Evolutionary conservation across 352 stramenopile genomes (phyloP).

Genomic region (Detonula confervacea): DNA sequence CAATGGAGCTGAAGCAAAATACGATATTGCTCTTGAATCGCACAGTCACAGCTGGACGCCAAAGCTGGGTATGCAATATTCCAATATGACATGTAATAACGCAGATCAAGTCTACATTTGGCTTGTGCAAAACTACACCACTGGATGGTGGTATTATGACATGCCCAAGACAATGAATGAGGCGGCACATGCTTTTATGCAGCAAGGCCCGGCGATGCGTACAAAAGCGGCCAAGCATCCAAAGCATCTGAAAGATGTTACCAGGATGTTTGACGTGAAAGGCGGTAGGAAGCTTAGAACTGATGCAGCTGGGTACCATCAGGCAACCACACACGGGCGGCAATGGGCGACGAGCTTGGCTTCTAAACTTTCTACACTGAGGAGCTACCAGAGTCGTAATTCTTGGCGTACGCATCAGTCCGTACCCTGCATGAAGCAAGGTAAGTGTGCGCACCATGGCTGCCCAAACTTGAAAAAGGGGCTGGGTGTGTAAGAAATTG

Average conservation of each 20-base stretch:
- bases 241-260: background rate
- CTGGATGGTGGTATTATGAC: background rate
- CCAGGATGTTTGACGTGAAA: too few species aligned
- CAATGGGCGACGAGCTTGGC: too few species aligned
- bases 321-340: too few species aligned
- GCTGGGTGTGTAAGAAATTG: background rate
- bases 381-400: too few species aligned
- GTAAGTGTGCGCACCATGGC: background rate
- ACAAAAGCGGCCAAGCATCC: background rate
- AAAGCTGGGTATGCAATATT: slow-evolving; percentile 14
- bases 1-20: slow-evolving; percentile 14
- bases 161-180: background rate
- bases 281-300: too few species aligned
- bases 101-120: slow-evolving; percentile 1
- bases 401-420: background rate
- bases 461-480: background rate
- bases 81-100: slow-evolving; percentile 19
- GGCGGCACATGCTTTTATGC: background rate
- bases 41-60: slow-evolving; percentile 23
- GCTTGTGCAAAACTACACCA: background rate
- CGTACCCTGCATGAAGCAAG: background rate
- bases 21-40: slow-evolving; percentile 17
- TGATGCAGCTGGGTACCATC: too few species aligned
- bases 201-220: background rate
- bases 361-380: too few species aligned